phyloP scores from a whole-genome alignment of 129 eudicot genomes.

The Scalesia atractyloides region DNA sequence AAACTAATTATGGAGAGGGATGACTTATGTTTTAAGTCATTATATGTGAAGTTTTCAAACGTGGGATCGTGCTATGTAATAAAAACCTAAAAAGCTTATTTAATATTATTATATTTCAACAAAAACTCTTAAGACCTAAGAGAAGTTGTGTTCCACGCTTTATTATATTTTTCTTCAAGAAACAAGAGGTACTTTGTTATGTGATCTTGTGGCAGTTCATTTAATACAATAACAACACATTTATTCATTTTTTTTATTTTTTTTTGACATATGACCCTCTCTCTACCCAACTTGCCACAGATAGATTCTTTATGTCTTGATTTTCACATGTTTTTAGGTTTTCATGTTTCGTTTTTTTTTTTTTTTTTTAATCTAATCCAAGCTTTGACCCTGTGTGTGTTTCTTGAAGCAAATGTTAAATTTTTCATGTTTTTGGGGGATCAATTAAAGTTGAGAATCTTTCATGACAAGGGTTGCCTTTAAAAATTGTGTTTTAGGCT shows the following conservation, averaged over 20 bases:
- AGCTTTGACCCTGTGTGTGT: conserved; percentile 2
- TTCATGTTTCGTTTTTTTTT: conserved; percentile 3
- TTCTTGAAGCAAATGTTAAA: not conserved
- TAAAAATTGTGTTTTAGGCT: conserved; percentile 30
- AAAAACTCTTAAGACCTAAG: too few species aligned
- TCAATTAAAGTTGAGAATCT: conserved; percentile 25
- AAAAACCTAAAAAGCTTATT: not conserved
- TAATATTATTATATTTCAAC: not conserved
- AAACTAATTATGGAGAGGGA: too few species aligned
- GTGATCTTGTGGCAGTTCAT: not conserved
- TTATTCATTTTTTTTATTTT: not conserved
- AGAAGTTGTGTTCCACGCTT: not conserved
- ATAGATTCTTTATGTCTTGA: conserved; percentile 26
- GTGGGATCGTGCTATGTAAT: not conserved
- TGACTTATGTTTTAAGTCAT: too few species aligned
- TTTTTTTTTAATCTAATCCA: not conserved
- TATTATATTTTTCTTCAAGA: not conserved
- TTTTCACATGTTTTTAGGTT: conserved; percentile 30
- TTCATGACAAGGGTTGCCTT: conserved; percentile 30
- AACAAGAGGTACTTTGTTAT: not conserved
- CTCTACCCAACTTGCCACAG: conserved; percentile 23
- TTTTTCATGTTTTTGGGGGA: conserved; percentile 4
- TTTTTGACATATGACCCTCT: conserved; percentile 18
- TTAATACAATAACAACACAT: not conserved
- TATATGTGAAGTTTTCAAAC: not conserved